Conservation (phyloP, 2,329 filamentous ascomycete species). For the Claviceps africana region DNA sequence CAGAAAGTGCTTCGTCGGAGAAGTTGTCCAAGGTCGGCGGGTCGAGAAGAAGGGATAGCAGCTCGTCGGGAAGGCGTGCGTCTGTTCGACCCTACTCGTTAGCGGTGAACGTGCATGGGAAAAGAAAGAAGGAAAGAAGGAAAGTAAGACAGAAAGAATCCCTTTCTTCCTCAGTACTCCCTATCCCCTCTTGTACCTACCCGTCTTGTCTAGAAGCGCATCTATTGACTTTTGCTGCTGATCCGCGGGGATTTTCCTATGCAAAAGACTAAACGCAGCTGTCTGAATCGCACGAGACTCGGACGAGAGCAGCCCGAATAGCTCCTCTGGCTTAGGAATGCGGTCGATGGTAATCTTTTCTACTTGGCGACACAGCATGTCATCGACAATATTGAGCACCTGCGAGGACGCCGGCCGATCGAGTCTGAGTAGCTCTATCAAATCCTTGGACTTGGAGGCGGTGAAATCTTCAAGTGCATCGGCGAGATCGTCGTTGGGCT, state of each 20-base stretch:
- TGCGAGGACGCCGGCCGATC: constrained; percentile 36
- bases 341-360: constrained; percentile 47
- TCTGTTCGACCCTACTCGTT: constrained; percentile 17
- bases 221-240: constrained; percentile 79
- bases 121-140: too few species aligned
- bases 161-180: too few species aligned
- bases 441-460: constrained; percentile 37
- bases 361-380: constrained; percentile 56
- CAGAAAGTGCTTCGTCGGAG: constrained; percentile 48
- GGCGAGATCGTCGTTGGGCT: constrained; percentile 73
- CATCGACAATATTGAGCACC: constrained; percentile 62
- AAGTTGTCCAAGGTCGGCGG: constrained; percentile 58
- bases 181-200: constrained; percentile 15
- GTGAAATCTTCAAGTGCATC: constrained; percentile 55
- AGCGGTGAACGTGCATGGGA: not conserved
- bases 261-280: constrained; percentile 66
- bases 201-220: constrained; percentile 53
- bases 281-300: constrained; percentile 63
- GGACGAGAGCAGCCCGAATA: constrained; percentile 65
- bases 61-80: constrained; percentile 66
- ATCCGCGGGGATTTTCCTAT: constrained; percentile 59
- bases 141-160: too few species aligned
- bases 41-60: constrained; percentile 71
- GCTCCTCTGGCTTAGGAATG: constrained; percentile 48
- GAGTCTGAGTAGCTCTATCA: constrained; percentile 51